These are phyloP conservation scores for Fusarium sp. DNA, from an alignment of 2,329 filamentous ascomycete genomes.

Conservation along the genomic window DNA sequence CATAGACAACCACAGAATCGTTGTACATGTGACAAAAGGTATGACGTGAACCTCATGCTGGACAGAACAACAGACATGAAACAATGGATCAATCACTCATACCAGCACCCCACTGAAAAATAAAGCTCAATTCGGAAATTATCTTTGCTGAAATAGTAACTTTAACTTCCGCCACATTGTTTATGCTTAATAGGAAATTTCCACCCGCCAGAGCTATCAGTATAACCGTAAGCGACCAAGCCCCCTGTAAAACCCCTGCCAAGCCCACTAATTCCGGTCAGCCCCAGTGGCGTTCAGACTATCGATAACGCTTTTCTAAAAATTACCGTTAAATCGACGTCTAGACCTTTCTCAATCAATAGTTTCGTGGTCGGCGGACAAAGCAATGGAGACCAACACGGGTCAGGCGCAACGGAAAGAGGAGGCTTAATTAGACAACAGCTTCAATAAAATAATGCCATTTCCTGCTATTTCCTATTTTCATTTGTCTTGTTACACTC, in stretches of 20 bases:
- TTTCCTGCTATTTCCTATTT: background rate
- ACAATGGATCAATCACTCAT: too few relatives aligned
- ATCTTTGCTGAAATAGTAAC: background rate
- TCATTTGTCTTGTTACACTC: background rate
- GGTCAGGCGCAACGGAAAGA: background rate
- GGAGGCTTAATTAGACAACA: background rate
- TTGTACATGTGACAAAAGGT: too few relatives aligned
- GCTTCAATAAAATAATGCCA: background rate
- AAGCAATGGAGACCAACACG: background rate
- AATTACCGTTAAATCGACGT: background rate
- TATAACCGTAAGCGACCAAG: fast-evolving
- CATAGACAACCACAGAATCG: too few relatives aligned
- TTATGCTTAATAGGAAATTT: background rate
- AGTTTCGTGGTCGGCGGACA: background rate
- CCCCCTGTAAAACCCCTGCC: background rate
- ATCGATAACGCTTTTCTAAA: background rate
- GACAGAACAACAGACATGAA: too few relatives aligned
- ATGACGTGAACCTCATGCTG: too few relatives aligned
- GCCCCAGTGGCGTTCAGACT: background rate
- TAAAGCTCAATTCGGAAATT: background rate
- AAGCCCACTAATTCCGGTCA: background rate
- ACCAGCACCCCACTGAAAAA: too few relatives aligned
- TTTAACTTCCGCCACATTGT: background rate
- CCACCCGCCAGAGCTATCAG: fast-evolving
- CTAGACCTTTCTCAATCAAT: background rate